A percentile compares a stretch with the other conserved stretches of the same genome.
Evolutionary conservation across 1,284 basidiomycete genomes (phyloP).

Genomic region (Mycosarcoma mackinlayi): DNA sequence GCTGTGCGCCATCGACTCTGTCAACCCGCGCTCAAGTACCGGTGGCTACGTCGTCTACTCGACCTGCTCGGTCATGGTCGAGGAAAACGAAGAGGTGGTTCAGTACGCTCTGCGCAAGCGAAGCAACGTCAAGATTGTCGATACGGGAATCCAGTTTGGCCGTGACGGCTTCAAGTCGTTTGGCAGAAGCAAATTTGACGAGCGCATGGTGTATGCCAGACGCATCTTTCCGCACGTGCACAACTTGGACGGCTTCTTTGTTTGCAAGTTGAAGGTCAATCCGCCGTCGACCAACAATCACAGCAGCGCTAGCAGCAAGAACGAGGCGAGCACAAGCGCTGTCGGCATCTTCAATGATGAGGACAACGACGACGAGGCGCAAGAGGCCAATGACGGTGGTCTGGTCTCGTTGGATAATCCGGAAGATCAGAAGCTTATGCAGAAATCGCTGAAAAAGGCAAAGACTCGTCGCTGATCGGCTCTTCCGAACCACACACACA

Average conservation of each 20-base stretch:
- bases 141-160: slow-evolving; percentile 92
- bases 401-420: slow-evolving; percentile 38
- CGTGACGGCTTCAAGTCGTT: slow-evolving; percentile 89
- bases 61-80: slow-evolving; percentile 96
- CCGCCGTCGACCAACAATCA: slow-evolving; percentile 41
- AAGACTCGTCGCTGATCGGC: slow-evolving; percentile 18
- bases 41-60: slow-evolving; percentile 98
- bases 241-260: slow-evolving; percentile 96
- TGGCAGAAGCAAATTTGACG: slow-evolving; percentile 87
- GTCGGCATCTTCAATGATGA: background rate
- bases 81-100: slow-evolving; percentile 98
- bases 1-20: slow-evolving; percentile 96
- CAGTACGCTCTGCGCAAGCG: slow-evolving; percentile 98
- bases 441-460: slow-evolving; percentile 44
- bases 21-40: slow-evolving; percentile 86
- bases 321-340: background rate
- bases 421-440: slow-evolving; percentile 46
- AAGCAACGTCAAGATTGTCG: slow-evolving; percentile 92
- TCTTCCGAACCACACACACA: background rate
- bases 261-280: slow-evolving; percentile 93
- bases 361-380: slow-evolving; percentile 2
- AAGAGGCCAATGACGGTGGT: slow-evolving; percentile 6
- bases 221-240: slow-evolving; percentile 68
- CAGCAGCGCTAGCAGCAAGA: background rate
- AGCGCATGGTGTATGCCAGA: slow-evolving; percentile 73